Conservation (phyloP, 306 rosid species). For the Ochetophila trinervis region DNA sequence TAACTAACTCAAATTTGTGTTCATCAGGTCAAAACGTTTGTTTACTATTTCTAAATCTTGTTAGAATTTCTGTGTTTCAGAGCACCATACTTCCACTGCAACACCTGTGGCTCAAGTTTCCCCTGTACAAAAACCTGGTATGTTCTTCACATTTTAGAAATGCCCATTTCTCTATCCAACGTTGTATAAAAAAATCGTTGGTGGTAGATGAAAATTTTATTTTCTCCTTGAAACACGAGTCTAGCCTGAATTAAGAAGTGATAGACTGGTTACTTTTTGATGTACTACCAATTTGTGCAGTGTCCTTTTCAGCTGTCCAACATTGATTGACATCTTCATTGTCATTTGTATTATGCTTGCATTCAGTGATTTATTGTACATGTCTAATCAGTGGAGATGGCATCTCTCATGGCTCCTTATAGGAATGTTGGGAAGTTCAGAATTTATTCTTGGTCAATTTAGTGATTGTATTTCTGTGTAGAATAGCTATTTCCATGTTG, state of each 20-base stretch:
- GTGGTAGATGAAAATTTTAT: neutral
- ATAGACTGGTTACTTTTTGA: neutral
- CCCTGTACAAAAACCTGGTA: slow-evolving; percentile 18
- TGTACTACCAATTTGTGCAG: neutral
- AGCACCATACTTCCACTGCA: slow-evolving; percentile 10
- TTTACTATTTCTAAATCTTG: neutral
- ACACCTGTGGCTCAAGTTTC: slow-evolving; percentile 3
- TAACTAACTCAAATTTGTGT: neutral
- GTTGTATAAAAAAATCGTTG: neutral
- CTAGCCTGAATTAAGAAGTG: neutral
- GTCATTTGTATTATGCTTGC: too few relatives aligned
- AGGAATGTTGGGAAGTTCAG: neutral
- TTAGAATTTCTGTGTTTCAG: slow-evolving; percentile 15
- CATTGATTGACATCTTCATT: neutral
- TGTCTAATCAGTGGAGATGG: too few relatives aligned
- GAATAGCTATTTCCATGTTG: neutral
- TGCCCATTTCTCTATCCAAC: neutral
- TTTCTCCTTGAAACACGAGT: neutral
- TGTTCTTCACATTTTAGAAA: neutral
- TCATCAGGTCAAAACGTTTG: neutral
- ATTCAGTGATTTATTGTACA: too few relatives aligned
- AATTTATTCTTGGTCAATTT: slow-evolving; percentile 11
- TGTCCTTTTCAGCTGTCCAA: neutral
- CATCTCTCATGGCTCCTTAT: too few relatives aligned
- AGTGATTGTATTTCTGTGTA: neutral